Evolutionary conservation across 345 rosid species (phyloP), one percentile per base, ranked within the genome.

Genomic region (Pistacia integerrima): DNA sequence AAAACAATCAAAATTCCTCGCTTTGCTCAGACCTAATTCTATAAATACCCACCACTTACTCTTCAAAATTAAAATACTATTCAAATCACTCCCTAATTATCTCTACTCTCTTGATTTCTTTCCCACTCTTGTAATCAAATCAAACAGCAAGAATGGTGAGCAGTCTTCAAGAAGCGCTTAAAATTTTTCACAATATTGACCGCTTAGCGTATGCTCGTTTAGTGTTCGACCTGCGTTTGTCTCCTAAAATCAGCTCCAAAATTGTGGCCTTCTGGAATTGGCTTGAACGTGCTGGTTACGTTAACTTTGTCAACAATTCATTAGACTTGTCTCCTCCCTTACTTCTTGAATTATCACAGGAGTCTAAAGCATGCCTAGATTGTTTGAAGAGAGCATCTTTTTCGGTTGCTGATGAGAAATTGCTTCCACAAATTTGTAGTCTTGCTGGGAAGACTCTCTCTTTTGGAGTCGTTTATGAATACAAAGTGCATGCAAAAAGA

Each of bases 191-290:
- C 84, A 13, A 30, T 12, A 80, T 78, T 20, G 82, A 85, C 28
- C 82, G 85, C 36, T 38, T 28, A 28, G 30, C 73, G 9, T 76
- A 75, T 56, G 36, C 51, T 4, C 71, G 78, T 46, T 35, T 82
- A 16, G 66, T 76, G 4, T 10, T 36, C 5, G 54, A 12, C 8
- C 72, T 73, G 9, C 20, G 62, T 0, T 25, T 80, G 13, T 67
- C 68, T 20, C 55, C 65, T 12, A 4, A 30, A 8, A 11, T 14
- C 2, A 54, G 80, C 20, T 80, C 46, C 76, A 65, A 73, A 51
- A 57, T 73, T 16, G 70, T 85, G 12, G 79, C 84, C 61, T 85
- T 85, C 57, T 82, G 88, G 88, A 22, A 25, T 57, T 70, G 64
- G 75, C 84, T 85, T 49, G 88, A 85, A 78, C 61, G n/a, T 54